Evolutionary conservation across 2,329 filamentous ascomycete species (phyloP), one percentile per base, ranked within the genome.

Genomic region (Penicillium griseofulvum): DNA sequence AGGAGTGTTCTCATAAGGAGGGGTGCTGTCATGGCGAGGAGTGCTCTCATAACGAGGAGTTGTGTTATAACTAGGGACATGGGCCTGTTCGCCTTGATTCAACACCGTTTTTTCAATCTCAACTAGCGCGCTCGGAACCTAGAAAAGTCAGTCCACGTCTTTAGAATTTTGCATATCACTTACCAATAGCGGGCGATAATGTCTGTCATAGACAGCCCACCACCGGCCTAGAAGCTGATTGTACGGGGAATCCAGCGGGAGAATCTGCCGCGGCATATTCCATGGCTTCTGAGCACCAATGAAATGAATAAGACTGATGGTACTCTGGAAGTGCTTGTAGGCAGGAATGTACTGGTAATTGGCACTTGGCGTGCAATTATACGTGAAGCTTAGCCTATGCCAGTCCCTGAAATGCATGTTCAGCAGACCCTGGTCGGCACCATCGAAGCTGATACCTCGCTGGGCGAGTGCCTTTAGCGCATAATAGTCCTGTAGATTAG

Each of bases 261-360:
- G 54, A 36, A 69, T 65, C 56, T 74, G 69, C 43, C 74, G 68
- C n/a, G 72, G 86, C 56, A 84, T 76, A 22, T 82, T 82, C 94
- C 94, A 99, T 0, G 94, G 94, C 77, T 99, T 99, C 53, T 90
- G 83, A 55, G 86, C 76, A 39, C 94, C 94, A 67, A 99, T 97
- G 74, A 97, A 99, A 76, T 99, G 94, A 26, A 96, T 87, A 78
- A 95, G 83, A 69, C 83, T 92, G 67, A 99, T 96, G 65, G 85
- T 89, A 45, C 88, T 89, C 75, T 95, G 90, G 73, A 95, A 96
- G 79, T 97, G 91, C 62, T 87, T 85, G 75, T 96, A 99, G 49
- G 94, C 94, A 12, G 94, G 94, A 53, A 97, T 82, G 75, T 97
- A 99, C 76, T 99, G 94, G 77, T 99, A 99, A 72, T 96, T 91